Evolutionary conservation across 1,139 yeast species (phyloP), one percentile per base, ranked within the genome.

Genomic region (Candida sanyaensis): DNA sequence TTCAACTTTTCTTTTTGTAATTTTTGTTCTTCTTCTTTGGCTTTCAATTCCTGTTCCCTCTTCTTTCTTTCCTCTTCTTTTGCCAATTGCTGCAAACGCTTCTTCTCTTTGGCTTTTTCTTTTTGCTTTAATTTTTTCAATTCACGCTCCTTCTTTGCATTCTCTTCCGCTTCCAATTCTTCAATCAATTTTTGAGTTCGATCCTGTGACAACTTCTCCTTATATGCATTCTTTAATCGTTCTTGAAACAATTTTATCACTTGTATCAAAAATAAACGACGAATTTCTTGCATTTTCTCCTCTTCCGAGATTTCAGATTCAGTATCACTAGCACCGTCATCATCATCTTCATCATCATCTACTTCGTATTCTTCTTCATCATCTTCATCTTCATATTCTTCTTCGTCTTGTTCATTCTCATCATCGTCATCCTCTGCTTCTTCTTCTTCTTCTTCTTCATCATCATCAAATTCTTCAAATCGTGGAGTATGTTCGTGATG

Each of bases 71-170:
- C 96, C 55, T 87, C 92, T 60, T 89, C 96, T 56, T 84, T 86
- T 21, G 88, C 90, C 45, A 75, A 73, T 60, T 84, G 88, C 53
- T 79, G 84, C 38, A 79, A 75, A 26, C 86, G 77, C 63, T 87
- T 88, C 76, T 87, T 88, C 57, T 88, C 95, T 62, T 85, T 84
- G 49, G 86, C 84, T 68, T 84, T 85, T 59, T 89, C 96, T 64
- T 81, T 84, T 55, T 87, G 93, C 51, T 78, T 78, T 53, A 78
- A 75, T 60, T 85, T 86, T 66, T 86, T 86, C 63, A 82, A 80
- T 62, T 86, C 93, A 42, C 82, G 82, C 55, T 86, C 91, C 59
- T 80, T 82, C 60, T 83, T 80, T 28, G 84, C 81, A 43, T 77
- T 75, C 55, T 83, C 88, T 64, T 88, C 96, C 17, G 86, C 89